Conservation (phyloP, 306 rosid species). For the Vachellia pachyceras region DNA sequence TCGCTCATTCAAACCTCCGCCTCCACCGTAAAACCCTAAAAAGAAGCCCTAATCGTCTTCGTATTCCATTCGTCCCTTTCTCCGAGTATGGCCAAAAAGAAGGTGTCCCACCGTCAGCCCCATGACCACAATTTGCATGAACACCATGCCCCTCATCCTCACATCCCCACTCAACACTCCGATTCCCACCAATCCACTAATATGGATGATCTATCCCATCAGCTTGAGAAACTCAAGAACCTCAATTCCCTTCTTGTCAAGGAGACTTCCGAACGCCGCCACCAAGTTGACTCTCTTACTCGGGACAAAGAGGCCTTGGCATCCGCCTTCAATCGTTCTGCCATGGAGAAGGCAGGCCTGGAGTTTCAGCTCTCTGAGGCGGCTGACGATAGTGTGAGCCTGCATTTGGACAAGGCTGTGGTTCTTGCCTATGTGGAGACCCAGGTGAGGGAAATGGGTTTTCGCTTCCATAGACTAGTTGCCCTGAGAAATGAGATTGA, state of each 20-base stretch:
- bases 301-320: slow-evolving; percentile 44
- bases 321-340: slow-evolving; percentile 37
- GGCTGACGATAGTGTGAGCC: slow-evolving; percentile 28
- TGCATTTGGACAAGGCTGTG: slow-evolving; percentile 53
- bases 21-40: slow-evolving; percentile 39
- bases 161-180: background rate
- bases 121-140: slow-evolving; percentile 33
- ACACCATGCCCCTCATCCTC: slow-evolving; percentile 28
- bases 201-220: slow-evolving; percentile 48
- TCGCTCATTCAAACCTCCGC: background rate
- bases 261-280: slow-evolving; percentile 59
- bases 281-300: slow-evolving; percentile 50
- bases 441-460: slow-evolving; percentile 50
- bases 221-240: slow-evolving; percentile 69
- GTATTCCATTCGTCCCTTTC: slow-evolving; percentile 19
- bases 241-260: slow-evolving; percentile 67
- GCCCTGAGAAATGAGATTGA: slow-evolving; percentile 49
- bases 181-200: slow-evolving; percentile 11
- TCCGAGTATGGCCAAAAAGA: slow-evolving; percentile 70
- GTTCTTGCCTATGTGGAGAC: slow-evolving; percentile 41
- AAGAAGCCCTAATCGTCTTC: slow-evolving; percentile 51
- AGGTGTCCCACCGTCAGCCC: slow-evolving; percentile 46
- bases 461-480: slow-evolving; percentile 20
- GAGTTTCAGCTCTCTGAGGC: slow-evolving; percentile 35
- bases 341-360: slow-evolving; percentile 38